Evolutionary conservation across 1,284 basidiomycete genomes (phyloP), one percentile per base, ranked within the genome.

Genomic region (Moesziomyces aphidis): DNA sequence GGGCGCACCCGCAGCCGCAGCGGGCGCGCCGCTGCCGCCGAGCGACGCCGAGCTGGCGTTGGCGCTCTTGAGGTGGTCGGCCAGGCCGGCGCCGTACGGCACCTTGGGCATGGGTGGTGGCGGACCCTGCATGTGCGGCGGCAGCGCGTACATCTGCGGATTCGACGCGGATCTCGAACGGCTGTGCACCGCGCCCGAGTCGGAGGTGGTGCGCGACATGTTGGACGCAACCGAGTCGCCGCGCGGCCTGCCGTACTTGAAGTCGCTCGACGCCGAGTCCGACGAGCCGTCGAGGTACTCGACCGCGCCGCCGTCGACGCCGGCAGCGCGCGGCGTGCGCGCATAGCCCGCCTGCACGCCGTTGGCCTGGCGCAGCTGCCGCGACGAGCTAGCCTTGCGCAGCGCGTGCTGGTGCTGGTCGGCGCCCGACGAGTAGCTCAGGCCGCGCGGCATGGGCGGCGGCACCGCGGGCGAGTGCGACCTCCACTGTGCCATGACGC

Each of bases 401-500:
- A 82, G 44, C 5, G 65, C 64, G 28, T 73, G 63, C 59, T 72
- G 69, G 5, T 78, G 73, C 34, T 78, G 67, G 19, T 77, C 75
- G 7, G 66, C 48, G 13, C 75, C 68, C 5, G 56, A 63, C 7
- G 56, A 64, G 46, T 65, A 69, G 55, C 66, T 71, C n/a, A 61
- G 50, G 13, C 72, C 73, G 46, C 75, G 65, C 2, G 72, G 78
- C 49, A 80, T 56, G 34, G 70, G 66, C 13, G 77, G 78, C 13
- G 73, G 60, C 22, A 76, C 60, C 10, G 71, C 73, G 5, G 80
- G 80, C 31, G 78, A 80, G 47, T 79, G 60, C 22, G 73, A 72
- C n/a, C 79, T 43, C 80, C 80, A 82, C 54, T 82, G 80, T 8
- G 72, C 56, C 72, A 82, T 74, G n/a, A 76, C 59, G 21, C 55